Conservation (phyloP, 768 basidiomycete species). For the Lactarius vividus region DNA sequence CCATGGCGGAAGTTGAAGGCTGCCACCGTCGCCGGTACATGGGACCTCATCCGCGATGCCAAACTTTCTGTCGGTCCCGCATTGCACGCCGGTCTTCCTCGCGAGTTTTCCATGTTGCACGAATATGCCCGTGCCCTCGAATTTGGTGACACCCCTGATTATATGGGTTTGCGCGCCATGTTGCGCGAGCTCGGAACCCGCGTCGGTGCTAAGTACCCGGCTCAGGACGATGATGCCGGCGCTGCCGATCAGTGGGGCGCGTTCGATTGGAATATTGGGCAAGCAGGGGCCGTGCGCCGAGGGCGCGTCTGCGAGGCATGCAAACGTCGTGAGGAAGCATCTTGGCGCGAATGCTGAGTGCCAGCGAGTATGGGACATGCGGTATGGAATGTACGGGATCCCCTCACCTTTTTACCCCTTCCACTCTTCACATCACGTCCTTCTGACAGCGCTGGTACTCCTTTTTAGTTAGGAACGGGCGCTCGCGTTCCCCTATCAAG, state of each 20-base stretch:
- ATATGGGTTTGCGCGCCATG: slow-evolving; percentile 73
- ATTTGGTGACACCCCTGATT: slow-evolving; percentile 89
- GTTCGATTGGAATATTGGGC: slow-evolving; percentile 29
- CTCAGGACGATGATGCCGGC: slow-evolving; percentile 14
- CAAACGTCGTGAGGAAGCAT: slow-evolving; percentile 24
- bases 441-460: slow-evolving; percentile 20
- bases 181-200: slow-evolving; percentile 49
- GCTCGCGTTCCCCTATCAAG: slow-evolving; percentile 19
- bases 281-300: slow-evolving; percentile 10
- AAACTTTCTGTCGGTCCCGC: slow-evolving; percentile 61
- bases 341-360: slow-evolving; percentile 25
- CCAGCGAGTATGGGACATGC: slow-evolving; percentile 10
- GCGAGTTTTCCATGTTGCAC: slow-evolving; percentile 79
- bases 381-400: slow-evolving; percentile 23
- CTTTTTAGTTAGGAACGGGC: slow-evolving; percentile 19
- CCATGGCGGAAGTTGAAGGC: slow-evolving; percentile 78
- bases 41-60: slow-evolving; percentile 73
- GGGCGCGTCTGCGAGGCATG: slow-evolving; percentile 29
- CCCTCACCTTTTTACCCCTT: background rate
- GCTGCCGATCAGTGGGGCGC: slow-evolving; percentile 23
- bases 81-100: slow-evolving; percentile 70
- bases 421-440: slow-evolving; percentile 18
- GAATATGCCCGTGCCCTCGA: slow-evolving; percentile 75
- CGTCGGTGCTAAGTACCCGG: slow-evolving; percentile 26
- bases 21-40: slow-evolving; percentile 60